phyloP scores from a whole-genome alignment of 345 rosid genomes.

The Gossypium longicalyx region DNA sequence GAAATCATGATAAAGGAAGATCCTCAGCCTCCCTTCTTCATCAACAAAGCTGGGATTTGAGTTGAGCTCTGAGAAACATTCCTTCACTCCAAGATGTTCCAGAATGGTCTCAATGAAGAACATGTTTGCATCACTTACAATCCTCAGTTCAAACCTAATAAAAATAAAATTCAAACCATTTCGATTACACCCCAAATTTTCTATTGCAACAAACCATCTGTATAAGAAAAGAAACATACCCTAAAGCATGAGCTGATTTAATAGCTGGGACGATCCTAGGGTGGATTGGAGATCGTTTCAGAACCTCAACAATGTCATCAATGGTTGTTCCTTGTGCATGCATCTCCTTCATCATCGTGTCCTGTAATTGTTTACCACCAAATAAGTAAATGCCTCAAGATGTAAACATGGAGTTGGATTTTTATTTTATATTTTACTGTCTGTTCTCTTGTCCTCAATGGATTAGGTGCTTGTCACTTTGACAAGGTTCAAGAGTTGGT shows the following conservation, averaged over 20 bases:
- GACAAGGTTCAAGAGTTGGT: too few relatives aligned
- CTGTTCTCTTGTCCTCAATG: too few relatives aligned
- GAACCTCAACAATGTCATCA: conserved; percentile 50
- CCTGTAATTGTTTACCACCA: conserved; percentile 34
- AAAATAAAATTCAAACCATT: neutral
- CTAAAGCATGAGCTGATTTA: conserved; percentile 70
- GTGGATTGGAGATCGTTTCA: conserved; percentile 55
- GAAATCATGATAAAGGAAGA: conserved; percentile 61
- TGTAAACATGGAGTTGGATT: neutral
- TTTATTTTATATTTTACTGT: neutral
- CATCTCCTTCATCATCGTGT: conserved; percentile 69
- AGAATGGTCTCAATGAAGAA: conserved; percentile 71
- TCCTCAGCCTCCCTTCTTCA: conserved; percentile 55
- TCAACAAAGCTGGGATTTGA: conserved; percentile 69
- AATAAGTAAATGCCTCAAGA: neutral
- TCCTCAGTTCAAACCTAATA: conserved; percentile 72
- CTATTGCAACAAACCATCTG: neutral
- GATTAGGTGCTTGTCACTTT: too few relatives aligned
- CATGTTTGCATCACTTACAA: conserved; percentile 82
- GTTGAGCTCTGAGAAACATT: conserved; percentile 68
- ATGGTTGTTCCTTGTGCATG: conserved; percentile 57
- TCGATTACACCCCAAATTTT: neutral
- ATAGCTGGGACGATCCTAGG: conserved; percentile 60
- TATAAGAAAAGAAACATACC: conserved; percentile 26
- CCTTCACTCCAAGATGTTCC: conserved; percentile 58